These are phyloP conservation scores for Plasmodium malariae DNA, from an alignment of 169 alveolate species.

Conservation along the genomic window DNA sequence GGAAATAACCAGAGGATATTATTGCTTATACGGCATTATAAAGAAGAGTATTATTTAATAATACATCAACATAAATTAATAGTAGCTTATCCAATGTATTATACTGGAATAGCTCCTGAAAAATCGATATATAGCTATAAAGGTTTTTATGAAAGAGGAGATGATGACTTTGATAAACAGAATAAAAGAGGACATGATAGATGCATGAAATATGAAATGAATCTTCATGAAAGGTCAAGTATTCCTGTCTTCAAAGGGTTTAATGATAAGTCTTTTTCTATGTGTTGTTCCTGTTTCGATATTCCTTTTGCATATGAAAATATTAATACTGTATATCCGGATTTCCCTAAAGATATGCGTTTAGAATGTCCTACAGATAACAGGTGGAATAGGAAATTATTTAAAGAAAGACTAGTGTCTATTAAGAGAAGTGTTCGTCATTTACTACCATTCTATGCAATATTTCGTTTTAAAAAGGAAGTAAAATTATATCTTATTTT, in stretches of 20 bases:
- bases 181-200: constrained; percentile 39
- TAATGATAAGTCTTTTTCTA: constrained; percentile 24
- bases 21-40: constrained; percentile 9
- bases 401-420: constrained; percentile 40
- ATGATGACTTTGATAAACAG: constrained; percentile 18
- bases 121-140: constrained; percentile 22
- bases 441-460: constrained; percentile 45
- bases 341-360: neutral
- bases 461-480: constrained; percentile 20
- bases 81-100: constrained; percentile 53
- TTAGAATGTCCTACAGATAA: constrained; percentile 13
- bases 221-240: neutral
- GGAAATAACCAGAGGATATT: constrained; percentile 59
- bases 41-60: constrained; percentile 55
- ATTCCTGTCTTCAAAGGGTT: constrained; percentile 43
- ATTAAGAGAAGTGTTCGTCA: constrained; percentile 32
- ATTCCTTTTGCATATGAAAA: neutral
- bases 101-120: constrained; percentile 28
- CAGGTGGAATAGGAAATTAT: neutral
- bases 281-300: constrained; percentile 59
- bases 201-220: constrained; percentile 8
- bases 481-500: constrained; percentile 24
- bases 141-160: constrained; percentile 27
- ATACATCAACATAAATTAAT: constrained; percentile 42
- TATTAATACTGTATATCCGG: neutral